Base-by-base conservation (phyloP, 1,284 basidiomycete species). In the Cutaneotrichosporon daszewskae region DNA sequence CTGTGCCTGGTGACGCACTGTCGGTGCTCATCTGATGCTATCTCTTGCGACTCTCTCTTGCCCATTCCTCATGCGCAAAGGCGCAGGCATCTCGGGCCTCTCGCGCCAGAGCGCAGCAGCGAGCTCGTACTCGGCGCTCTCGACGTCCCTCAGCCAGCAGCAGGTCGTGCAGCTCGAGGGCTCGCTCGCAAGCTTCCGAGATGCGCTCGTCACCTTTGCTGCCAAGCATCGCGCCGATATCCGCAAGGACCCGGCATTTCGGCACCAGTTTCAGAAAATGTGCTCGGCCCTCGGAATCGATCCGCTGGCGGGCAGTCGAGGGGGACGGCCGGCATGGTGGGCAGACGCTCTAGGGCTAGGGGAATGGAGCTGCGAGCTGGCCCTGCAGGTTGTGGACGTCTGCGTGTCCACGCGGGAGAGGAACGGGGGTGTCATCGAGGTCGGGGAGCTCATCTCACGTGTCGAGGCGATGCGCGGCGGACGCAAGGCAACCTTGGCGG, bases 331-430 rank as follows among this genome's bases (percentile, higher is more conserved):
- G 26, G 82, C 89, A 3, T 91, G 87, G 85, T 88, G 85, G 83
- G 83, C 80, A 18, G 91, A 90, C 63, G 74, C 89, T 59, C 77
- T 96, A 14, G 88, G 87, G 1, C 56, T 78, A 19, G 82, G 88
- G 7, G 95, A 98, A 66, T 98, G 89, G 88, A 85, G 91, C 60
- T 88, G 89, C 66, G 92, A 95, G 60, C 79, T 98, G 1, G 89
- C 89, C 3, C 88, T 97, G 20, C 94, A 99, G 74, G 85, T 98
- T 52, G 90, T 98, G 37, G 94, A 98, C 65, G 81, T 98, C 14
- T 97, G 94, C 60, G 83, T 97, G 24, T 84, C 81, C 62, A 94
- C 88, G 9, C 75, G 92, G 32, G 82, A 85, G 45, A 73, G 82
- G 32, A 96, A 96, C 55, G 94, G 95, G 0, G 94, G 95, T 0